Base-by-base conservation (phyloP, 1,284 basidiomycete species). In the Anthracocystis panici-leucophaei region DNA sequence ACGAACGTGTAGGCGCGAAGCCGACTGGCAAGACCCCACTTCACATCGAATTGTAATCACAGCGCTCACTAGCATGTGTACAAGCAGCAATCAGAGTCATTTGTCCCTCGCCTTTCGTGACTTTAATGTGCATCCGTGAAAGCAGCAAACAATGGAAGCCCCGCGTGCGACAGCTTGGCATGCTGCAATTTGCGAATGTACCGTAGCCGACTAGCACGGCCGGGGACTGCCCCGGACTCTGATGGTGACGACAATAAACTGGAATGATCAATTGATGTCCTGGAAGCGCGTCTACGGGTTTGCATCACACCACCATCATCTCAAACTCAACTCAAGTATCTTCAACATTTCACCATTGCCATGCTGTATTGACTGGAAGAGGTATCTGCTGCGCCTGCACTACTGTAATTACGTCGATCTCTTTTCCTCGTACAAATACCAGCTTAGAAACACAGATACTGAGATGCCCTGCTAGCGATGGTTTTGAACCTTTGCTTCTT, bases 391-490 rank as follows among this genome's bases (percentile, higher is more conserved):
- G 27, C 27, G 27, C 7, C 7, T 7, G 27, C 27, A 27, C 27
- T 27, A 27, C 27, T 27, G 27, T 27, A 27, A 7, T 7, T 27
- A 27, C 7, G 27, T 27, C 27, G 46, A 48, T 18, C 16, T 29
- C 25, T 18, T n/a, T 29, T n/a, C 46, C 46, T 27, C 11, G 46
- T n/a, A 16, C 46, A 7, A 29, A 29, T 7, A 41, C 10, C 18
- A 1, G 33, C 42, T 31, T 52, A 70, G 62, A 70, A 70, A 57
- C 67, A 64, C 3, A 70, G 40, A 35, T 70, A 70, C 35, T 70
- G 67, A 33, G 57, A 65, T 2, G 67, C 61, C n/a, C 67, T 59
- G 50, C 67, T 60, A 18, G 33, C 62, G n/a, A 65, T 41, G 1
- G 62, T 57, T 44, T 38, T 65, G 41, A 29, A 40, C 53, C 57